Conservation (phyloP, 352 stramenopile genomes). For the Thalassiosira sp. region DNA sequence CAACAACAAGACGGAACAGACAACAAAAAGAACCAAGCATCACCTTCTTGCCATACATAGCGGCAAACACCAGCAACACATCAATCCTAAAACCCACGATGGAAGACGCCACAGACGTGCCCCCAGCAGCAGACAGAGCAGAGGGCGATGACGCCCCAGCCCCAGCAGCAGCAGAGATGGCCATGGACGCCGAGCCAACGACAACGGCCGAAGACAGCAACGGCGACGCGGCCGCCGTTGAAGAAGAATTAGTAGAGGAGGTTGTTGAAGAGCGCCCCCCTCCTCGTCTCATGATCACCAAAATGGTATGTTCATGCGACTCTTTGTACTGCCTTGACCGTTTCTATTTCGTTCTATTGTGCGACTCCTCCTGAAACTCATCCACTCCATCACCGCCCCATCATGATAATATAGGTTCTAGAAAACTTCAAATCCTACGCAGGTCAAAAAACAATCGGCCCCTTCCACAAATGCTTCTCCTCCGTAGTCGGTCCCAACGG, state of each 20-base stretch:
- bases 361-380: neutral
- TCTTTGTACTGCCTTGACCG: constrained; percentile 3
- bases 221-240: neutral
- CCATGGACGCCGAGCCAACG: neutral
- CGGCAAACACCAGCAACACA: neutral
- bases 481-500: constrained; percentile 98
- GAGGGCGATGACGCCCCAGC: constrained; percentile 6
- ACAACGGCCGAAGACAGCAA: neutral
- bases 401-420: constrained; percentile 73
- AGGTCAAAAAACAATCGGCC: constrained; percentile 91
- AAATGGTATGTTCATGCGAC: constrained; percentile 86
- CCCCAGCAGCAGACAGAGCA: constrained; percentile 6
- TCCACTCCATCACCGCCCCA: neutral
- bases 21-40: neutral
- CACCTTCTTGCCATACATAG: neutral
- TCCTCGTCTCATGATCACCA: constrained; percentile 59
- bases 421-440: constrained; percentile 99
- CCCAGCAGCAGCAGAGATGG: neutral
- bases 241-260: constrained; percentile 12
- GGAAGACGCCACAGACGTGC: constrained; percentile 15
- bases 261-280: constrained; percentile 9
- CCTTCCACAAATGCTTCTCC: constrained; percentile 99
- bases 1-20: neutral
- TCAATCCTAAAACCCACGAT: constrained; percentile 5
- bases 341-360: neutral